These are phyloP conservation scores for Pilatotrama ljubarskyi DNA, from an alignment of 768 basidiomycete genomes.

Conservation along the genomic window DNA sequence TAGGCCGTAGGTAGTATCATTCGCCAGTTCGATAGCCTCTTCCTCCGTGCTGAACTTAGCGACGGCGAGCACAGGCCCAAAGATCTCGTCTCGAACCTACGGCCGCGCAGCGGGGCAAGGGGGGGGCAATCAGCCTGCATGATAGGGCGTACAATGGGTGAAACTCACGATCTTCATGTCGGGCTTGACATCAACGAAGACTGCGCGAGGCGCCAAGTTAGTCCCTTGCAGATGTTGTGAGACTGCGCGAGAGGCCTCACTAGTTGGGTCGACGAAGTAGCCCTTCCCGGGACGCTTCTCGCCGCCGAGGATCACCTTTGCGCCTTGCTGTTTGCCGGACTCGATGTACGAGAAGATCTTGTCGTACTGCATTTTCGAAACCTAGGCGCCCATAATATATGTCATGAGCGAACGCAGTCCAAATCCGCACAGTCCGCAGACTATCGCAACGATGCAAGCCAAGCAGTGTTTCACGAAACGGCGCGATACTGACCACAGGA, in stretches of 20 bases:
- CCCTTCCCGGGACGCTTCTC: slow-evolving; percentile 74
- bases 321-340: slow-evolving; percentile 80
- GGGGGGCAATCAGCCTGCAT: not conserved
- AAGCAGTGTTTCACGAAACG: not conserved
- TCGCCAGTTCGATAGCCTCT: slow-evolving; percentile 82
- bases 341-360: slow-evolving; percentile 89
- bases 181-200: slow-evolving; percentile 77
- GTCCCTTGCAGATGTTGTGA: not conserved
- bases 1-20: slow-evolving; percentile 87
- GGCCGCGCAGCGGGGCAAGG: not conserved
- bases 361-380: slow-evolving; percentile 84
- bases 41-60: slow-evolving; percentile 85
- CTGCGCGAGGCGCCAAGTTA: slow-evolving; percentile 38
- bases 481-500: slow-evolving; percentile 65
- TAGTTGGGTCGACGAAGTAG: slow-evolving; percentile 88
- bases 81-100: slow-evolving; percentile 60
- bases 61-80: slow-evolving; percentile 89
- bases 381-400: slow-evolving; percentile 44
- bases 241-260: slow-evolving; percentile 42
- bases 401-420: not conserved
- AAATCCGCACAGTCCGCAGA: not conserved
- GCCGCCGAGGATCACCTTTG: slow-evolving; percentile 78
- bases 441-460: not conserved
- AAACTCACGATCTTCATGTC: slow-evolving; percentile 82
- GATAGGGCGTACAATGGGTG: not conserved